phyloP scores from a whole-genome alignment of 179 eudicot species.

The Actinidia arguta region DNA sequence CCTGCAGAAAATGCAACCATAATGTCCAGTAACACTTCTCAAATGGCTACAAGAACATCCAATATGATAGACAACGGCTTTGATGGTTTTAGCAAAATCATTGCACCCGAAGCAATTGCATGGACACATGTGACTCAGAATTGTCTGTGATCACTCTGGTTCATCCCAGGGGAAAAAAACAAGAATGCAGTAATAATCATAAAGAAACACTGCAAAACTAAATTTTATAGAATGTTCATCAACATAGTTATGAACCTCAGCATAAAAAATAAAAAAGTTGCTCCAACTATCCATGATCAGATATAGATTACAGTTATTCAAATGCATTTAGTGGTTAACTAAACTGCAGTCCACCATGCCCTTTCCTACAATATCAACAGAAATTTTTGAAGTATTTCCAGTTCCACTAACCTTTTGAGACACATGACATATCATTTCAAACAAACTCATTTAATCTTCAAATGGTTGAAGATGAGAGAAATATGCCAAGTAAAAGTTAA shows the following conservation, averaged over 20 bases:
- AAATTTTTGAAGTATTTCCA: background rate
- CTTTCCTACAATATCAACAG: background rate
- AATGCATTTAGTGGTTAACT: too few species aligned
- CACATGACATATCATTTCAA: background rate
- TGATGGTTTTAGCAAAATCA: constrained; percentile 9
- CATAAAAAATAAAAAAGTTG: too few species aligned
- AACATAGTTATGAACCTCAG: too few species aligned
- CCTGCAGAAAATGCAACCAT: constrained; percentile 49
- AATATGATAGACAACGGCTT: constrained; percentile 2
- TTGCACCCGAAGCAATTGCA: constrained; percentile 1
- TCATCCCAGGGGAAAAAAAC: background rate
- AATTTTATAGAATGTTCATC: too few species aligned
- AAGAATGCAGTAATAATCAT: background rate
- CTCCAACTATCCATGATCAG: too few species aligned
- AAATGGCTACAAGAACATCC: constrained; percentile 9
- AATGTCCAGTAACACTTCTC: background rate
- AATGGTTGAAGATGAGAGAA: background rate
- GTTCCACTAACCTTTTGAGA: background rate
- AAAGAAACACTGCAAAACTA: too few species aligned
- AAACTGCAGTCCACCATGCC: background rate
- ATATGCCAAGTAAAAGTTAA: background rate
- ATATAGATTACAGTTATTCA: too few species aligned
- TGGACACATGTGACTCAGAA: background rate
- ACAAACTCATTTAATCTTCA: background rate
- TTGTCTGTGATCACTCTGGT: background rate